Evolutionary conservation across 768 basidiomycete genomes (phyloP).

Genomic region (Lentinula aciculospora): DNA sequence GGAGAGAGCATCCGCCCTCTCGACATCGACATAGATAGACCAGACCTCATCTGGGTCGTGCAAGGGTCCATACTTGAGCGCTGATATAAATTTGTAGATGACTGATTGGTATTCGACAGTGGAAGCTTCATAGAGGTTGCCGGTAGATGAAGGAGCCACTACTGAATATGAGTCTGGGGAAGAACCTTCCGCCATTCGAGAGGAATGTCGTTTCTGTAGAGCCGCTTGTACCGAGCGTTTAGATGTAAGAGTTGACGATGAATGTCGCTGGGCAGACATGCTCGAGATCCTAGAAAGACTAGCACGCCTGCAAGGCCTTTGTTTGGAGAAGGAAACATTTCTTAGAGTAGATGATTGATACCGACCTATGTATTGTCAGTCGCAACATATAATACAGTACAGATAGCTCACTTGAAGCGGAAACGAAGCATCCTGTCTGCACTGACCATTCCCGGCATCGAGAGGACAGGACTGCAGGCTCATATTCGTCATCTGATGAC

Average conservation of each 20-base stretch:
- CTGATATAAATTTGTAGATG: background rate
- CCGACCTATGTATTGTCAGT: background rate
- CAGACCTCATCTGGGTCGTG: slow-evolving; percentile 35
- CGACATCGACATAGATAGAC: slow-evolving; percentile 26
- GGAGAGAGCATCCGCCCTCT: slow-evolving; percentile 7
- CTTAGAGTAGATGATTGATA: background rate
- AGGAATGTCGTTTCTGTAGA: slow-evolving; percentile 19
- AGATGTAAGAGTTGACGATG: background rate
- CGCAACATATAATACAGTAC: background rate
- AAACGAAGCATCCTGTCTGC: slow-evolving; percentile 35
- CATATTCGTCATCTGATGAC: slow-evolving; percentile 20
- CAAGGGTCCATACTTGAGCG: slow-evolving; percentile 1
- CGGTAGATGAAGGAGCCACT: background rate
- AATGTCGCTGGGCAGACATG: background rate
- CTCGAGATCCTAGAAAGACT: background rate
- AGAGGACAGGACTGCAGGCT: slow-evolving; percentile 22
- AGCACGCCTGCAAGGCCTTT: background rate
- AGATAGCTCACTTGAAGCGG: slow-evolving; percentile 39
- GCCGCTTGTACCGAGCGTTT: background rate
- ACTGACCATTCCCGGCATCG: slow-evolving; percentile 43
- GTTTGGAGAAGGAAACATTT: background rate
- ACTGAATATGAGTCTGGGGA: background rate
- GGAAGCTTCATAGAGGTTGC: background rate
- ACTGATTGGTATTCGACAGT: background rate
- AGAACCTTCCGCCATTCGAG: slow-evolving; percentile 14